Evolutionary conservation across 345 rosid genomes (phyloP), one percentile per base, ranked within the genome.

Genomic region (Cardiospermum halicacabum): DNA sequence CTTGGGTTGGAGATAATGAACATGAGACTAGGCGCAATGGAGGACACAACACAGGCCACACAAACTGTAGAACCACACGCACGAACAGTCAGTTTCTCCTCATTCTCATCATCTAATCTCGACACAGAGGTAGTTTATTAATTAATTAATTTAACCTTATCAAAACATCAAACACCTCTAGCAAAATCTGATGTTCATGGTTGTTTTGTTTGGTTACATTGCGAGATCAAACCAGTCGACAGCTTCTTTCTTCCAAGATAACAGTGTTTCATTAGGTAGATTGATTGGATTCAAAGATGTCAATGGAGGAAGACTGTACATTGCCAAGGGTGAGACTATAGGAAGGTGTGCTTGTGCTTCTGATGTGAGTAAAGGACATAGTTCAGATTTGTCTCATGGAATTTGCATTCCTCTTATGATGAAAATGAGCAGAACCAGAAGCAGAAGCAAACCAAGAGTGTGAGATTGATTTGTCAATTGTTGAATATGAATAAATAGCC

Each of bases 201-300:
- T 10, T 21, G 49, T 32, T 45, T 10, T 21, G 49, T 32, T 45
- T 53, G 8, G 11, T 34, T 19, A 11, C 37, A 18, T 9, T 58
- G 34, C 42, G 9, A 16, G 18, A 19, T 57, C 16, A 30, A n/a
- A 56, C 27, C 79, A 81, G 89, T 79, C 89, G 6, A 69, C 84
- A 3, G 81, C 77, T 6, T 84, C 86, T 3, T 82, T 84, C 76
- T 84, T 84, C 74, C 84, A 76, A 62, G 85, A 82, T 47, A 22
- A 47, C 34, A 82, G 82, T 13, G 73, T 74, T 32, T 65, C 89
- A 0, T 69, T 80, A 2, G 89, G 89, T 22, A 68, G 70, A 65
- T 75, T 84, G 24, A 82, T 82, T 16, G 89, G 89, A 43, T 67
- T 78, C 18, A 60, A 69, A 64, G 67, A 66, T 0, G 62, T 76